phyloP scores from a whole-genome alignment of 2,329 filamentous ascomycete species.

The Fusarium xylarioides region DNA sequence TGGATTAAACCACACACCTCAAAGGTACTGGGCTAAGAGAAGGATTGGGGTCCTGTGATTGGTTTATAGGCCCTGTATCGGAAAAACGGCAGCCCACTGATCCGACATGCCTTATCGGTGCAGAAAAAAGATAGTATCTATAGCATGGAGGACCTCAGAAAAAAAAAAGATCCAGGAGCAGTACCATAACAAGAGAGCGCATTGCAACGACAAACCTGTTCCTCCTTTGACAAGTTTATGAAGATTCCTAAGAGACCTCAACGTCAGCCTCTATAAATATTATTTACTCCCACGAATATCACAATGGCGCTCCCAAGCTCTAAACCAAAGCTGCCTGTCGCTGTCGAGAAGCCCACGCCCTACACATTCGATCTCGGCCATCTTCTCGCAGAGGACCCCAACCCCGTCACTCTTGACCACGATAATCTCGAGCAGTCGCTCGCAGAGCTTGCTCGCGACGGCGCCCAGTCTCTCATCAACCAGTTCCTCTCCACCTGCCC shows the following conservation, averaged over 20 bases:
- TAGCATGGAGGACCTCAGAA: background rate
- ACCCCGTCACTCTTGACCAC: conserved; percentile 72
- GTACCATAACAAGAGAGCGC: conserved; percentile 9
- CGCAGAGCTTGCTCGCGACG: conserved; percentile 80
- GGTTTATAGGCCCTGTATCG: conserved; percentile 13
- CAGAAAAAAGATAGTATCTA: conserved; percentile 29
- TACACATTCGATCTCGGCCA: conserved; percentile 94
- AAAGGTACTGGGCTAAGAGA: conserved; percentile 8
- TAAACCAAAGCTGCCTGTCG: conserved; percentile 65
- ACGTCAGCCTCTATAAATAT: background rate
- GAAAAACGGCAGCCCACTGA: conserved; percentile 40
- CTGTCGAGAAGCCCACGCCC: conserved; percentile 83
- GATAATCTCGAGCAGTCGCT: conserved; percentile 72
- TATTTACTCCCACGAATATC: background rate
- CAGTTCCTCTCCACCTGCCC: conserved; percentile 91
- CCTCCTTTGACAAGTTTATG: background rate
- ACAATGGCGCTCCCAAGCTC: conserved; percentile 50
- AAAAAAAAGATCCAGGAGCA: conserved; percentile 42
- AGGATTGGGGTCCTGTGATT: conserved; percentile 23
- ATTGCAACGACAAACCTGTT: conserved; percentile 9
- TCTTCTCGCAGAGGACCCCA: conserved; percentile 86
- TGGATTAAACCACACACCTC: conserved; percentile 39
- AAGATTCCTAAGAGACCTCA: background rate
- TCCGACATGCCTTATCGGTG: conserved; percentile 44
- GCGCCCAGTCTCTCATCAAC: conserved; percentile 91